A percentile compares a stretch with the other conserved stretches of the same genome.
Evolutionary conservation across 768 basidiomycete species (phyloP).

Genomic region (Lactifluus pinguis): DNA sequence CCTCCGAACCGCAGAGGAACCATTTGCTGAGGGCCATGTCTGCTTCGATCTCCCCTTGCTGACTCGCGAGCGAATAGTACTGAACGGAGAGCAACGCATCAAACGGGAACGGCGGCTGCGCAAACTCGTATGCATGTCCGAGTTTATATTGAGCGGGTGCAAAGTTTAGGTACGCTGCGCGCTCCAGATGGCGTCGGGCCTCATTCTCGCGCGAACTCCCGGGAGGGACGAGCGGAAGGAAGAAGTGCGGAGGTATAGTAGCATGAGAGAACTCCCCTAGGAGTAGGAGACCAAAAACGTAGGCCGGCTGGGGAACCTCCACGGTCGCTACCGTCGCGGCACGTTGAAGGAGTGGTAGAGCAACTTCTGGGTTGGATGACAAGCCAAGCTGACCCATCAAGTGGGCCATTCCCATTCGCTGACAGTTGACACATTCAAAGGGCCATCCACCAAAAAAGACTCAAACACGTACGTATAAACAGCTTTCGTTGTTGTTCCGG

Average conservation of each 20-base stretch:
- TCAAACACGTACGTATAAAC: conserved; percentile 48
- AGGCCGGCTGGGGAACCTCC: conserved; percentile 80
- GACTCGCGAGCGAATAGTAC: conserved; percentile 76
- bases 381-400: conserved; percentile 80
- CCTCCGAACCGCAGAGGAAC: conserved; percentile 84
- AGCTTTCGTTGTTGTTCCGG: conserved; percentile 64
- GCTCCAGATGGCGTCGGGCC: conserved; percentile 70
- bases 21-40: conserved; percentile 97
- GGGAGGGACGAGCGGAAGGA: conserved; percentile 47
- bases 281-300: conserved; percentile 81
- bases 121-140: conserved; percentile 89
- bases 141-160: conserved; percentile 88
- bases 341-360: conserved; percentile 62
- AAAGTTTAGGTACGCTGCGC: conserved; percentile 78
- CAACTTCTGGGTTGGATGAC: conserved; percentile 41
- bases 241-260: conserved; percentile 40
- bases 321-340: conserved; percentile 69
- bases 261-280: conserved; percentile 74
- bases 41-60: conserved; percentile 84
- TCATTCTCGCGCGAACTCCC: conserved; percentile 42
- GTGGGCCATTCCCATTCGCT: conserved; percentile 92
- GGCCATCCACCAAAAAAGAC: conserved; percentile 9
- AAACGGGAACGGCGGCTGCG: conserved; percentile 73
- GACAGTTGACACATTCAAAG: not conserved
- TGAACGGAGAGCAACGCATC: conserved; percentile 86